Evolutionary conservation across 352 stramenopile genomes (phyloP).

Genomic region (Pseudoperonospora humuli): DNA sequence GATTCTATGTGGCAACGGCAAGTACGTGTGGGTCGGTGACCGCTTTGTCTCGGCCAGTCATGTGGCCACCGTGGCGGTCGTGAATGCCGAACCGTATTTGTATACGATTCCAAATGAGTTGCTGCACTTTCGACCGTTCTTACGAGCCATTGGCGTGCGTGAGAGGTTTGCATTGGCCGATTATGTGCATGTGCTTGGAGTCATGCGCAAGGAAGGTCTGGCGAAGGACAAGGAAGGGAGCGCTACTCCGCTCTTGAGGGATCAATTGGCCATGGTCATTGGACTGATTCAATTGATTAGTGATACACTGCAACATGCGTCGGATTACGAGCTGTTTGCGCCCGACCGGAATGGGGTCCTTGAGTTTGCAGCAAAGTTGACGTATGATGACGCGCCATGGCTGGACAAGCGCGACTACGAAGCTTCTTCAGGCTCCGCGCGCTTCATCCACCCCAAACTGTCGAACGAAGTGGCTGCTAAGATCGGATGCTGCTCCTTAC

Average conservation of each 20-base stretch:
- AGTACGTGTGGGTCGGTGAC: slow-evolving; percentile 57
- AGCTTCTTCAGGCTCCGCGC: slow-evolving; percentile 15
- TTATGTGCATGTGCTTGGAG: slow-evolving; percentile 48
- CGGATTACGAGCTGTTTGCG: slow-evolving; percentile 48
- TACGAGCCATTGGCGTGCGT: slow-evolving; percentile 53
- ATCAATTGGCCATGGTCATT: slow-evolving; percentile 47
- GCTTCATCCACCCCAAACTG: slow-evolving; percentile 67
- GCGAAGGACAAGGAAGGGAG: slow-evolving; percentile 2
- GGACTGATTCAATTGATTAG: slow-evolving; percentile 62
- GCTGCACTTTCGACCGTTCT: slow-evolving; percentile 53
- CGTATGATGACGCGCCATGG: slow-evolving; percentile 67
- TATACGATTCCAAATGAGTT: slow-evolving; percentile 53
- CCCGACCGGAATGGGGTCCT: slow-evolving; percentile 42
- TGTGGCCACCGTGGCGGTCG: slow-evolving; percentile 36
- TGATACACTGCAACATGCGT: slow-evolving; percentile 44
- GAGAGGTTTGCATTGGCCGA: slow-evolving; percentile 46
- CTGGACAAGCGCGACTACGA: slow-evolving; percentile 42
- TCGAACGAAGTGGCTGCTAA: slow-evolving; percentile 68
- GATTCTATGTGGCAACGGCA: slow-evolving; percentile 31
- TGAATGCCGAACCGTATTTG: slow-evolving; percentile 63
- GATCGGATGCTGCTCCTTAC: slow-evolving; percentile 52
- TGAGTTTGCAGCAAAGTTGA: slow-evolving; percentile 34
- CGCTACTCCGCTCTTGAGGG: slow-evolving; percentile 22
- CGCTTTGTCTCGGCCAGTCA: slow-evolving; percentile 44
- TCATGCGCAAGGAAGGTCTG: slow-evolving; percentile 42